Evolutionary conservation across 2,329 filamentous ascomycete genomes (phyloP).

Genomic region (Fusarium citri): DNA sequence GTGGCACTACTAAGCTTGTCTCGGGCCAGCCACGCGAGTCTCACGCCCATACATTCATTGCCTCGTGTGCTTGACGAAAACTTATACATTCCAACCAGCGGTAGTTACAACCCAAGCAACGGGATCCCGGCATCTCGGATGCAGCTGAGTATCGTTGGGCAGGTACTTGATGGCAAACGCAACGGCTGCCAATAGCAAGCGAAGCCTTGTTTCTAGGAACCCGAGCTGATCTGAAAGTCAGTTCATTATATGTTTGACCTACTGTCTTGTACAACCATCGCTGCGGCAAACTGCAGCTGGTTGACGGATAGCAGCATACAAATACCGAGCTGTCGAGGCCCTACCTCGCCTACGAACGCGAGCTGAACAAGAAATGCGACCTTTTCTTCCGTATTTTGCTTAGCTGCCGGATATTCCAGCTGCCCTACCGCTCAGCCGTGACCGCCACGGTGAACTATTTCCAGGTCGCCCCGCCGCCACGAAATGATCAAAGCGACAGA

Average conservation of each 20-base stretch:
- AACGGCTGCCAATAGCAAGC: constrained; percentile 13
- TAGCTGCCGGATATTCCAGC: constrained; percentile 16
- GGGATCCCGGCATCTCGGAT: constrained; percentile 12
- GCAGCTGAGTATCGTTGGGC: background rate
- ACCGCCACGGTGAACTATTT: constrained; percentile 9
- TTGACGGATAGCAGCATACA: constrained; percentile 18
- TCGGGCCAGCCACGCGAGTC: constrained; percentile 40
- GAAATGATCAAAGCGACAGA: constrained; percentile 17
- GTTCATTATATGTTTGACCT: constrained; percentile 4
- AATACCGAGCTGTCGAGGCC: constrained; percentile 2
- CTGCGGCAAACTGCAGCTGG: background rate
- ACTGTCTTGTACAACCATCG: constrained; percentile 4
- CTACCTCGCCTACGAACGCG: constrained; percentile 16
- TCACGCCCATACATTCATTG: constrained; percentile 11
- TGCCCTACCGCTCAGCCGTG: background rate
- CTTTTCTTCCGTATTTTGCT: constrained; percentile 12
- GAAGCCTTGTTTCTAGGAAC: background rate
- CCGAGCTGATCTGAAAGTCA: background rate
- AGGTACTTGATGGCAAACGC: constrained; percentile 4
- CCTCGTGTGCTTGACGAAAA: constrained; percentile 7
- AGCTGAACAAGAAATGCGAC: constrained; percentile 1
- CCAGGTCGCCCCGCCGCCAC: constrained; percentile 33
- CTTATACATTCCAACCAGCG: constrained; percentile 16
- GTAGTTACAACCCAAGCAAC: constrained; percentile 1
- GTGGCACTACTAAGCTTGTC: constrained; percentile 16